A percentile compares a stretch with the other conserved stretches of the same genome.
Conservation (phyloP, 352 stramenopile species). For the Phytophthora kernoviae region DNA sequence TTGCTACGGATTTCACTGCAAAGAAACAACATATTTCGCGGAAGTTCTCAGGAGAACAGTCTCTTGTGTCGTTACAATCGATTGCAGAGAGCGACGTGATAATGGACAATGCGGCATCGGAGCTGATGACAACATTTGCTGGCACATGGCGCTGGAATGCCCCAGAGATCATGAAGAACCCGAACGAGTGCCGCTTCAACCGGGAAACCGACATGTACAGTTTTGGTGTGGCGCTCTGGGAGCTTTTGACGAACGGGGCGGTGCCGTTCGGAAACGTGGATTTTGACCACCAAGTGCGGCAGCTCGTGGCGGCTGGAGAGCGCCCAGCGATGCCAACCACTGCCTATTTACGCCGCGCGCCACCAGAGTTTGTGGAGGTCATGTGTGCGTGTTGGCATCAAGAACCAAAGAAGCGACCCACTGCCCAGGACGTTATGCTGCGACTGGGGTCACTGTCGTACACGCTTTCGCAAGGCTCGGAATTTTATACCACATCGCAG, state of each 20-base stretch:
- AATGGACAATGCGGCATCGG: slow-evolving; percentile 33
- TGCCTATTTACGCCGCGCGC: slow-evolving; percentile 50
- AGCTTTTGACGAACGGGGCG: slow-evolving; percentile 70
- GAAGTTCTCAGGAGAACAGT: slow-evolving; percentile 20
- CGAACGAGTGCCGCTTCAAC: slow-evolving; percentile 70
- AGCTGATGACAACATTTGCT: slow-evolving; percentile 66
- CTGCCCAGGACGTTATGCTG: slow-evolving; percentile 73
- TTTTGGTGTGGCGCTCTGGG: slow-evolving; percentile 73
- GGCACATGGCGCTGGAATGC: slow-evolving; percentile 81
- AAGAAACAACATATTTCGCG: slow-evolving; percentile 40
- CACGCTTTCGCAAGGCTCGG: slow-evolving; percentile 43
- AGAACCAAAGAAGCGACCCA: slow-evolving; percentile 48
- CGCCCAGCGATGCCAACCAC: slow-evolving; percentile 49
- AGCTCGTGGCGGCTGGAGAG: slow-evolving; percentile 59
- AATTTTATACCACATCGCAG: slow-evolving; percentile 37
- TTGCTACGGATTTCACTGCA: slow-evolving; percentile 66
- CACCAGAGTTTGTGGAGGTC: slow-evolving; percentile 68
- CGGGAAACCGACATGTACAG: slow-evolving; percentile 79
- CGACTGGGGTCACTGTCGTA: slow-evolving; percentile 64
- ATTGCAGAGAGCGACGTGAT: slow-evolving; percentile 32
- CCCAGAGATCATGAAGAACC: slow-evolving; percentile 73
- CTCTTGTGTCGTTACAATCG: slow-evolving; percentile 29
- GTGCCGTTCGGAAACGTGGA: slow-evolving; percentile 67
- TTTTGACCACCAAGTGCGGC: slow-evolving; percentile 73
- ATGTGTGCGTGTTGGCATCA: slow-evolving; percentile 71